Conservation (phyloP, 2,329 filamentous ascomycete species). For the Apiospora rasikravindrae region DNA sequence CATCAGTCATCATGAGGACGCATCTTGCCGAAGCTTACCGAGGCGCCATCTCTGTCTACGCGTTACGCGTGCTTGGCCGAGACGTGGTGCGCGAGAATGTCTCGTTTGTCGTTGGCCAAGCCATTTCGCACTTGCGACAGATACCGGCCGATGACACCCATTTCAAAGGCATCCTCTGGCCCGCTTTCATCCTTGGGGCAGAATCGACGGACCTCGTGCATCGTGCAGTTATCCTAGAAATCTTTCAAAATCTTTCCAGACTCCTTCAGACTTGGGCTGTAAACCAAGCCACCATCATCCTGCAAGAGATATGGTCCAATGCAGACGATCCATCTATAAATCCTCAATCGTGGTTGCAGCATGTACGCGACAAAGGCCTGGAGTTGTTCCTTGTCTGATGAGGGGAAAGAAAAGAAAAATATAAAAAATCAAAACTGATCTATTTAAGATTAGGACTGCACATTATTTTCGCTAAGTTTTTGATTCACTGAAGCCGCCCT, state of each 20-base stretch:
- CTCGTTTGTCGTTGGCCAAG: neutral
- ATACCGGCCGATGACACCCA: slow-evolving; percentile 23
- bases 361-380: slow-evolving; percentile 28
- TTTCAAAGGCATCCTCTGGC: slow-evolving; percentile 27
- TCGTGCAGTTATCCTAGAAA: slow-evolving; percentile 12
- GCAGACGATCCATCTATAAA: neutral
- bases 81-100: neutral
- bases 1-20: slow-evolving; percentile 13
- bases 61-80: slow-evolving; percentile 11
- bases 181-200: slow-evolving; percentile 23
- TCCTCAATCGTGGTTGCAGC: slow-evolving; percentile 5
- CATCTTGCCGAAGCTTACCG: slow-evolving; percentile 24
- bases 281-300: slow-evolving; percentile 9
- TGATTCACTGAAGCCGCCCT: neutral
- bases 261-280: slow-evolving; percentile 17
- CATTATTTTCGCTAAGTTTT: neutral
- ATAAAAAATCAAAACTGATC: neutral
- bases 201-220: slow-evolving; percentile 22
- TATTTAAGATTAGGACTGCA: slow-evolving; percentile 8
- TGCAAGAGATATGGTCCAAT: slow-evolving; percentile 13
- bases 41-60: slow-evolving; percentile 23
- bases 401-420: too few species aligned
- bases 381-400: slow-evolving; percentile 15
- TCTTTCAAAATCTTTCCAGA: slow-evolving; percentile 1
- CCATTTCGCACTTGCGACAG: slow-evolving; percentile 22